These are phyloP conservation scores for Biscogniauxia sp. DNA, from an alignment of 2,329 filamentous ascomycete species.

Conservation along the genomic window DNA sequence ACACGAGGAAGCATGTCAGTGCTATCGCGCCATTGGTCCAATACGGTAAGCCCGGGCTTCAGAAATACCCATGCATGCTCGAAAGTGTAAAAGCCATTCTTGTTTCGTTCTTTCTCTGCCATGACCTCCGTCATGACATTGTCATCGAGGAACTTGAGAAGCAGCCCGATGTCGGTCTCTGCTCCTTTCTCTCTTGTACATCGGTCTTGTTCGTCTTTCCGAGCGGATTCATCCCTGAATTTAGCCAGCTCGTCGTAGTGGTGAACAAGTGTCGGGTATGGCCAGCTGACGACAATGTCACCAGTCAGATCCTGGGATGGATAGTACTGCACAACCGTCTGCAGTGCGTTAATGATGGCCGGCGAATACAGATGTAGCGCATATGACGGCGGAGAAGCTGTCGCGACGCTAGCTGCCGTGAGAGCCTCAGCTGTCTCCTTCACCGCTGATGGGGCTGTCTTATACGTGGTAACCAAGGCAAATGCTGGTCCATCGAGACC, in stretches of 20 bases:
- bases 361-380: constrained; percentile 21
- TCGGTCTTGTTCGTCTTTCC: constrained; percentile 3
- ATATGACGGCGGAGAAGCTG: constrained; percentile 12
- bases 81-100: constrained; percentile 16
- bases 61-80: constrained; percentile 17
- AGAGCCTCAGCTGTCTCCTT: not conserved
- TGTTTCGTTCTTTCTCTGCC: constrained; percentile 19
- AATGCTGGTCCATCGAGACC: constrained; percentile 3
- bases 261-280: constrained; percentile 27
- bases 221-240: constrained; percentile 8
- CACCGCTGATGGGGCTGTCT: not conserved
- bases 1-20: not conserved
- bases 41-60: constrained; percentile 15
- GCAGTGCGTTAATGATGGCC: constrained; percentile 24
- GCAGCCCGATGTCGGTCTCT: constrained; percentile 11
- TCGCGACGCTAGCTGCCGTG: not conserved
- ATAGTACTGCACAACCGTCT: constrained; percentile 29
- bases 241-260: constrained; percentile 26
- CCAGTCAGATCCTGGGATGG: constrained; percentile 22
- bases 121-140: constrained; percentile 22
- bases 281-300: constrained; percentile 18
- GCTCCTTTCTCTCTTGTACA: constrained; percentile 17
- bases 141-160: constrained; percentile 23
- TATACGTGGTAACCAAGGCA: constrained; percentile 9
- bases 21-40: not conserved